These are phyloP conservation scores for Dacryopinax primogenitus DNA, from an alignment of 768 basidiomycete species.

Conservation along the genomic window DNA sequence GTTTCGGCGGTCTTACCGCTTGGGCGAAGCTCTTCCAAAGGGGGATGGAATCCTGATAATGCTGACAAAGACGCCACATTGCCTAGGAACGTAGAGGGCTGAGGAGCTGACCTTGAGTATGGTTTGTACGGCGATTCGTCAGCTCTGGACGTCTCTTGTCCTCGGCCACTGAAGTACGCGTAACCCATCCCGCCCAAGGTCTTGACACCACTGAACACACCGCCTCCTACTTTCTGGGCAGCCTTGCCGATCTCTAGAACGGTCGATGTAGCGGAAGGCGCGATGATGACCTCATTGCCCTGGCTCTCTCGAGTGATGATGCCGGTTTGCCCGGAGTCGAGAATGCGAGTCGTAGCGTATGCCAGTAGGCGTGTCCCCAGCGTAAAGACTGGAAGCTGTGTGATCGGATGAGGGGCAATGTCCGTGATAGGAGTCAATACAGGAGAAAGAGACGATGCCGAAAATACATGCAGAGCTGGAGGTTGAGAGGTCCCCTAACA, in stretches of 20 bases:
- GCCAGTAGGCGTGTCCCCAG: conserved; percentile 16
- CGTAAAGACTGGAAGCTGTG: conserved; percentile 24
- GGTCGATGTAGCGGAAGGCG: conserved; percentile 18
- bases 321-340: not conserved
- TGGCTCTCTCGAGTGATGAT: conserved; percentile 11
- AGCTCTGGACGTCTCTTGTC: not conserved
- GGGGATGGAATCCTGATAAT: not conserved
- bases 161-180: not conserved
- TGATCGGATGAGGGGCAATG: conserved; percentile 16
- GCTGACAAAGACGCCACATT: not conserved
- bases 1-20: not conserved
- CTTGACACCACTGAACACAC: conserved; percentile 50
- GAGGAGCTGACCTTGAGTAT: not conserved
- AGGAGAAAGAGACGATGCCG: conserved; percentile 39
- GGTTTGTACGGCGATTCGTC: not conserved
- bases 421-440: conserved; percentile 23
- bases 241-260: conserved; percentile 33
- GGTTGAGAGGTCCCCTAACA: conserved; percentile 48
- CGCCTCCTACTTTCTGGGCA: conserved; percentile 48
- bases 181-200: conserved; percentile 44
- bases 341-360: conserved; percentile 13
- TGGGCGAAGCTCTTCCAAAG: not conserved
- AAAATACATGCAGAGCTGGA: conserved; percentile 43
- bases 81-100: not conserved
- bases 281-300: conserved; percentile 12